Base-by-base conservation (phyloP, 352 stramenopile genomes). In the Phytopythium boreale region DNA sequence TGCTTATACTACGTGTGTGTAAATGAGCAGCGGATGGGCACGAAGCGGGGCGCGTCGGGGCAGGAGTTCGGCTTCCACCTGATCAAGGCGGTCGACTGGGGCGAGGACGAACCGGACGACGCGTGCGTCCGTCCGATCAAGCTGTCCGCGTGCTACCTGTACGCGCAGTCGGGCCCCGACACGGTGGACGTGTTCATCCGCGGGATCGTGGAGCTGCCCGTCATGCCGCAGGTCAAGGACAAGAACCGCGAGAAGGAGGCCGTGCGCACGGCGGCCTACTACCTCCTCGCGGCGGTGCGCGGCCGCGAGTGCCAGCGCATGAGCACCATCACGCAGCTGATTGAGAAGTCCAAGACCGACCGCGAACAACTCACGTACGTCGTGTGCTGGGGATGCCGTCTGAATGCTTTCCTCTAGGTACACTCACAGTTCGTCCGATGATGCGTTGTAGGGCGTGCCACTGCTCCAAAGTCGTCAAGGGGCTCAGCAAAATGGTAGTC, bases 121-220 rank as follows among this genome's bases (percentile, higher is more conserved):
- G 56, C 57, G 19, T 67, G 66, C 10, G 58, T 69, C 29, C 75
- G 65, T 0, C 71, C 69, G 43, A 66, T 84, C 56, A 76, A 80
- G 52, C 72, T 88, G 58, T 90, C 81, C 24, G 67, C 86, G 20
- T 90, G 81, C 56, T 90, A 88, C 64, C 31, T 90, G 56, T 90
- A 88, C 66, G 76, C 72, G 31, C 77, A 88, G 53, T 43, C 71
- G 46, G 61, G 67, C 6, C 63, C 57, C 7, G 74, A 83, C 24
- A 41, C 73, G 5, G 76, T 87, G 29, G 76, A 88, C 57, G 71
- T 85, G 26, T 90, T 87, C 66, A 67, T 77, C 29, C 79, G 81
- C 27, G 81, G 79, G 4, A 87, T 90, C 26, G 71, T 88, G 4
- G 81, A 88, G 63, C 58, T 87, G 5, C 75, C 71, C 4, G 55